Evolutionary conservation across 371 early-diverging fungal genomes (phyloP).

Genomic region (Zychaea mexicana): DNA sequence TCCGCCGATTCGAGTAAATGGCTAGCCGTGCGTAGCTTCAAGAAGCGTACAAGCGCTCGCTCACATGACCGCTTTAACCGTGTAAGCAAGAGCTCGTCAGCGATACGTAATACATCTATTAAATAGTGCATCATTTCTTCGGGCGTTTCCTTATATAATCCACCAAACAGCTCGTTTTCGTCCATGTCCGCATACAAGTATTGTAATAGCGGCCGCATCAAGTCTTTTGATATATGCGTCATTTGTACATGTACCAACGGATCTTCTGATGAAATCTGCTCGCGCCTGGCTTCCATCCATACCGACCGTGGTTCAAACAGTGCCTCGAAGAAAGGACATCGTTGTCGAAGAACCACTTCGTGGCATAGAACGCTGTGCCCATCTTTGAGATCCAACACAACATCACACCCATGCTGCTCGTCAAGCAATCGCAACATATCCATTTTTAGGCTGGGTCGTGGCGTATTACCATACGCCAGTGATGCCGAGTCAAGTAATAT

Average conservation of each 20-base stretch:
- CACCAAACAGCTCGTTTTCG: constrained; percentile 40
- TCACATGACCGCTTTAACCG: constrained; percentile 61
- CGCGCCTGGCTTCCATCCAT: constrained; percentile 53
- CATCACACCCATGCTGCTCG: constrained; percentile 27
- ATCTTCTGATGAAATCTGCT: not conserved
- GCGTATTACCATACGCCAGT: constrained; percentile 27
- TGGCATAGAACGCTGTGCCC: constrained; percentile 46
- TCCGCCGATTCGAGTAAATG: constrained; percentile 59
- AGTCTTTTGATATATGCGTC: constrained; percentile 46
- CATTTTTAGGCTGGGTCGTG: constrained; percentile 19
- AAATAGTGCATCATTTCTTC: constrained; percentile 57
- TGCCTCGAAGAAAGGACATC: constrained; percentile 68
- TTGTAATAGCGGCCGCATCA: constrained; percentile 47
- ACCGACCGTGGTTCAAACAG: constrained; percentile 52
- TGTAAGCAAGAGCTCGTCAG: constrained; percentile 67
- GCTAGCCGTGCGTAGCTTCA: constrained; percentile 57
- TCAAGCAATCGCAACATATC: constrained; percentile 12
- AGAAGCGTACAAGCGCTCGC: constrained; percentile 44
- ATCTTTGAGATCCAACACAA: constrained; percentile 42
- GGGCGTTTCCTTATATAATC: constrained; percentile 37
- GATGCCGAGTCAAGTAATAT: constrained; percentile 26
- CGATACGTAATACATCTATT: constrained; percentile 56
- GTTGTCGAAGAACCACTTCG: constrained; percentile 58
- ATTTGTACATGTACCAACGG: constrained; percentile 44
- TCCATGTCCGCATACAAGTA: constrained; percentile 58